Percentiles rank a stretch among this genome's conserved stretches.
Evolutionary conservation across 1,284 basidiomycete genomes (phyloP).

Genomic region (Grifola frondosa): DNA sequence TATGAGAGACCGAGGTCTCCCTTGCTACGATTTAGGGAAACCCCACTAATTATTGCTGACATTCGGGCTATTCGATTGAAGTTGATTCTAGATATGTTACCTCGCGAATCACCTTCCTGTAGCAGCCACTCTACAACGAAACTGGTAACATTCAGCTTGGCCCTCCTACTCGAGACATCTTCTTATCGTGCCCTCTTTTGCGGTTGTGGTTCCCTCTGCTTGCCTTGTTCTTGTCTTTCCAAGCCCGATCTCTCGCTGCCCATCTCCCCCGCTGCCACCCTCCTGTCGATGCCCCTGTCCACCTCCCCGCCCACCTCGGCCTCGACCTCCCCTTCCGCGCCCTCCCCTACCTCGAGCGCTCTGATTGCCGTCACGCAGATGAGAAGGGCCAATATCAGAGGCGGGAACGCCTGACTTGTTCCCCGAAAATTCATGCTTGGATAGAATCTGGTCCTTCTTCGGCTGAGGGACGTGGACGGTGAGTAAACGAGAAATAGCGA

Average conservation of each 20-base stretch:
- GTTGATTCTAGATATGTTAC: too few relatives aligned
- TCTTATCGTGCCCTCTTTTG: conserved; percentile 74
- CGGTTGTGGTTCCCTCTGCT: conserved; percentile 61
- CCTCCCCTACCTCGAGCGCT: conserved; percentile 31
- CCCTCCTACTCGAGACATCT: conserved; percentile 60
- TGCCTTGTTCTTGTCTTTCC: conserved; percentile 72
- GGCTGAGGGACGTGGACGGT: conserved; percentile 43
- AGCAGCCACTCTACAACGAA: too few relatives aligned
- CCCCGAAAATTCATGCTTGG: conserved; percentile 73
- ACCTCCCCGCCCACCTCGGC: conserved; percentile 32
- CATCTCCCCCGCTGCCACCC: conserved; percentile 30
- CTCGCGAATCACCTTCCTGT: too few relatives aligned
- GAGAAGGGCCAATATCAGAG: conserved; percentile 10
- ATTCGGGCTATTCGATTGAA: too few relatives aligned
- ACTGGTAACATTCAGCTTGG: conserved; percentile 25
- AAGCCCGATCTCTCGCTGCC: conserved; percentile 52
- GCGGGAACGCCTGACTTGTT: conserved; percentile 41
- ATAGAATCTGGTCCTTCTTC: conserved; percentile 68
- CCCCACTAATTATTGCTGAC: too few relatives aligned
- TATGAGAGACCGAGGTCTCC: too few relatives aligned
- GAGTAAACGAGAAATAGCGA: conserved; percentile 1
- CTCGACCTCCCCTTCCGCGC: conserved; percentile 35
- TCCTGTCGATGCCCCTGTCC: conserved; percentile 38
- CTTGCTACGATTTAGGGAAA: too few relatives aligned
- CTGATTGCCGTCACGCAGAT: conserved; percentile 22